Base-by-base conservation (phyloP, 106 monocot genomes). In the Ottelia alismoides region DNA sequence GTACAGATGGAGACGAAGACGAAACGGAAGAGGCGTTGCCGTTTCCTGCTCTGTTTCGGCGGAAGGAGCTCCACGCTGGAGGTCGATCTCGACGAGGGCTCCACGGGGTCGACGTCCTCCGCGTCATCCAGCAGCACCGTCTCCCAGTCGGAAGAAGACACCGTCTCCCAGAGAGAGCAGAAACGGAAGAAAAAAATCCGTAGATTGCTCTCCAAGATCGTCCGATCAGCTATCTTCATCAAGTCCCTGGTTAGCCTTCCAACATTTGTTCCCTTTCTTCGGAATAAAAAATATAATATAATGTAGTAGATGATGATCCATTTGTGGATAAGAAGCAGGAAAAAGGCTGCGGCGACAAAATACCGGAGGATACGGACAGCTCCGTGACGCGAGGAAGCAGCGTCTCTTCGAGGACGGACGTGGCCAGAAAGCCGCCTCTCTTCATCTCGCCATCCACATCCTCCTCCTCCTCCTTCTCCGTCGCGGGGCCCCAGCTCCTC, bases 211-310 rank as follows among this genome's bases (percentile, higher is more conserved):
- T 16, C 32, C 32, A 20, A 23, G 31, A 22, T 24, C 22, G 35
- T 57, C 1, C 57, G 57, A 3, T 57, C 57, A 6, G 57, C 40
- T 11, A 20, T 43, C 2, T 32, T 57, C 31, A 18, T 43, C 57
- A 20, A 18, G 30, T 16, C 28, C 16, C 27, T 55, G 55, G 28
- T 53, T 27, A 27, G 52, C 18, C 19, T 24, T 20, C 18, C 2
- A 2, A 31, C 24, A 1, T 53, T n/a, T n/a, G n/a, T n/a, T n/a
- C n/a, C n/a, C n/a, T n/a, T 11, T 7, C 6, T 26, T 9, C 10
- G 6, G 16, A 6, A 16, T 43, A 7, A 7, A 16, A 16, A 3
- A 53, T 53, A 25, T 25, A 25, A 11, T 1, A 2, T 53, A 20
- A n/a, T n/a, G n/a, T n/a, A n/a, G n/a, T 43, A 7, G 40, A 7